A percentile compares a stretch with the other conserved stretches of the same genome.
Evolutionary conservation across 1,139 yeast species (phyloP).

Genomic region (Kurtzmaniella natalensis): DNA sequence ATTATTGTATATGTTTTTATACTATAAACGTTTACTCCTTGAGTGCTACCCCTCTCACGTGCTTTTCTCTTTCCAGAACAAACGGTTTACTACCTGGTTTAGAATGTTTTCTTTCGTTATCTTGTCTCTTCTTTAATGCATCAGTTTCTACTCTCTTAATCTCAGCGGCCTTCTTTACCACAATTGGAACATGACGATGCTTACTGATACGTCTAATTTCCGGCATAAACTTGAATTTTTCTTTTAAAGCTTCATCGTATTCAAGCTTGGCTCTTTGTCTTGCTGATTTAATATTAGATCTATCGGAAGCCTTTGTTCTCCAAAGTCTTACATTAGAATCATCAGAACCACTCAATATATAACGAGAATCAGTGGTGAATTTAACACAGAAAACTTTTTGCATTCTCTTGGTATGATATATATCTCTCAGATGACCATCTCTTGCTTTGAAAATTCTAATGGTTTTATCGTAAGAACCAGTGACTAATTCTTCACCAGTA

Average conservation of each 20-base stretch:
- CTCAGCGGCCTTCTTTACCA: slow-evolving; percentile 83
- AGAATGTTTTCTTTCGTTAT: slow-evolving; percentile 74
- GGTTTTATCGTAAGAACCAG: slow-evolving; percentile 94
- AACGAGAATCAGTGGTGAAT: slow-evolving; percentile 83
- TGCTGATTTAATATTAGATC: slow-evolving; percentile 76
- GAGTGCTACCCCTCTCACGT: slow-evolving; percentile 77
- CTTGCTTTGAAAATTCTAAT: slow-evolving; percentile 70
- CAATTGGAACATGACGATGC: slow-evolving; percentile 88
- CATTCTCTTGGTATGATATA: slow-evolving; percentile 97
- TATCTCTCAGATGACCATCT: slow-evolving; percentile 91
- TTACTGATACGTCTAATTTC: slow-evolving; percentile 85
- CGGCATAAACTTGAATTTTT: slow-evolving; percentile 93
- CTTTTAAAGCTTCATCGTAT: slow-evolving; percentile 87
- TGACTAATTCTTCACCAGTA: slow-evolving; percentile 92
- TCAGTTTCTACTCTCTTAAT: slow-evolving; percentile 72
- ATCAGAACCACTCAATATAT: slow-evolving; percentile 87
- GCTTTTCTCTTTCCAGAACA: slow-evolving; percentile 74
- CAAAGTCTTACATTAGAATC: slow-evolving; percentile 93
- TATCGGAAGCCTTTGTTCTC: slow-evolving; percentile 83
- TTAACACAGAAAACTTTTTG: slow-evolving; percentile 85
- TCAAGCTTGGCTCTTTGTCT: slow-evolving; percentile 80
- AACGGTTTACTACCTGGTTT: slow-evolving; percentile 64
- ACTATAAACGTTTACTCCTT: too few relatives aligned
- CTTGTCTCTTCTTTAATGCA: slow-evolving; percentile 74
- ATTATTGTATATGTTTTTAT: too few relatives aligned